Evolutionary conservation across 352 stramenopile species (phyloP), one percentile per base, ranked within the genome.

Genomic region (Phytophthora pisi): DNA sequence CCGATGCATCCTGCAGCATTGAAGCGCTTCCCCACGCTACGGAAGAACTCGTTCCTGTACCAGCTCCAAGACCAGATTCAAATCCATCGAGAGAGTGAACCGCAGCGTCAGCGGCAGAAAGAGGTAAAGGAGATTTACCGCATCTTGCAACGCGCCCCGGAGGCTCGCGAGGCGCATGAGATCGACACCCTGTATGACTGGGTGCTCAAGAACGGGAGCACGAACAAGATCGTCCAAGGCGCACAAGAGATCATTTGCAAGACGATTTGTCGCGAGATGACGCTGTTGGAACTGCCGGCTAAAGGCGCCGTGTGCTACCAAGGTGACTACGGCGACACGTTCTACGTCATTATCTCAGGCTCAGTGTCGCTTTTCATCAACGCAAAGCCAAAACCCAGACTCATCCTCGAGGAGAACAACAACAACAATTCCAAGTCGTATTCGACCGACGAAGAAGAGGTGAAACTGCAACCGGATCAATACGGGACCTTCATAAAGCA

Each of bases 181-280:
- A 84, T 95, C 34, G 87, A 95, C 60, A 80, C 63, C 20, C 64
- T 95, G 15, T 93, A 92, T 65, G 84, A 93, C 11, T 95, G 82
- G 75, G 87, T 92, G 24, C 69, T 92, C 57, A 77, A 82, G 40
- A 95, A 95, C 47, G 84, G 82, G n/a, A 92, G 79, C 60, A 95
- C 85, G 8, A 89, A 81, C 63, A 89, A 90, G 60, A 91, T 95
- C 56, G 92, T 95, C 51, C 77, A 90, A 50, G 87, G 84, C 0
- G 86, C 84, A 4, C 87, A 95, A 69, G 87, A 95, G 55, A 91
- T 95, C 57, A 92, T 95, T 64, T 95, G 87, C 69, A 95, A 93
- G 63, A 93, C 85, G 15, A 95, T 95, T 65, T 95, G 87, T 63
- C 80, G 87, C n/a, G 87, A 95, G 61, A 92, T 95, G 85, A 95